Conservation (phyloP, 352 stramenopile species). For the Pythium periplocum region DNA sequence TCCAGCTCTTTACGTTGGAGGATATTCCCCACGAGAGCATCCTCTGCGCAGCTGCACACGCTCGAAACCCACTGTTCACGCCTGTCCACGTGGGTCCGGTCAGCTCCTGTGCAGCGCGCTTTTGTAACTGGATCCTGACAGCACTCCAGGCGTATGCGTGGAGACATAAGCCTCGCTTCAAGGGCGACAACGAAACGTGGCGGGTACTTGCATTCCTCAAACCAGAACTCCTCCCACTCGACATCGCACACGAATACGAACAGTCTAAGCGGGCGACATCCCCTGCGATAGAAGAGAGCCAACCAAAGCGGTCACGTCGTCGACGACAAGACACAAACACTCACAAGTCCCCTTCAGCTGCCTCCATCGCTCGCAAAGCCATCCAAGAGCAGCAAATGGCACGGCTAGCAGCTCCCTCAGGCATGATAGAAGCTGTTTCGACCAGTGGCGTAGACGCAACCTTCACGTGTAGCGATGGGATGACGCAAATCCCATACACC, state of each 20-base stretch:
- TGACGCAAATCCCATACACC: conserved; percentile 81
- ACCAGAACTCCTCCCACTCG: conserved; percentile 31
- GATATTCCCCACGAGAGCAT: conserved; percentile 26
- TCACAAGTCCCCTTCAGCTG: background rate
- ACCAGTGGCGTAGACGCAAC: conserved; percentile 22
- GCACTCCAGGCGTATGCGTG: conserved; percentile 67
- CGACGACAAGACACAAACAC: conserved; percentile 7
- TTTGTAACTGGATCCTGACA: conserved; percentile 86
- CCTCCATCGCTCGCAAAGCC: conserved; percentile 31
- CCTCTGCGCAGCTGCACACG: conserved; percentile 36
- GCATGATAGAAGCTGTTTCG: conserved; percentile 26
- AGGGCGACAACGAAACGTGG: conserved; percentile 35
- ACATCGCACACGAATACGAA: conserved; percentile 13
- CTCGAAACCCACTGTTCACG: conserved; percentile 65
- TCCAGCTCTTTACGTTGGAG: conserved; percentile 44
- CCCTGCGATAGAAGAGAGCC: background rate
- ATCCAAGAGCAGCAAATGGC: conserved; percentile 79
- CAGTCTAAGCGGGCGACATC: background rate
- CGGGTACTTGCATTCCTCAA: conserved; percentile 48
- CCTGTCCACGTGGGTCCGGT: conserved; percentile 64
- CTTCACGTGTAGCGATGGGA: conserved; percentile 69
- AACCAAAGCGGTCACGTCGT: too few relatives aligned
- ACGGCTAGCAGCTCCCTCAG: conserved; percentile 42
- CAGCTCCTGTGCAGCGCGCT: conserved; percentile 79
- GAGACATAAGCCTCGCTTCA: conserved; percentile 34